These are phyloP conservation scores for Vitis hybrid DNA, from an alignment of 177 flowering plant genomes.

Conservation along the genomic window DNA sequence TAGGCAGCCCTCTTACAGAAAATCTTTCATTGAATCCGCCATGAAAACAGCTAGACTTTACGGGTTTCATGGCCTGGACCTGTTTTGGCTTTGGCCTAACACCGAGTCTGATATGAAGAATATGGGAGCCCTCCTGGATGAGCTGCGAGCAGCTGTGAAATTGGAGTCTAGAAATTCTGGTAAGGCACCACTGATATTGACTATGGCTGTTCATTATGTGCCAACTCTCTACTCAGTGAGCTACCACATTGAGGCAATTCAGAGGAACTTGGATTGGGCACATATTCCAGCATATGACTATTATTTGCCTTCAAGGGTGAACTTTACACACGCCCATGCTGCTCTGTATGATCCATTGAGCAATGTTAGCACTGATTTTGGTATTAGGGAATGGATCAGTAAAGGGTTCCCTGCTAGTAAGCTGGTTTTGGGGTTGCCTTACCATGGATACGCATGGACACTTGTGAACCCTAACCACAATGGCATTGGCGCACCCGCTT, in stretches of 20 bases:
- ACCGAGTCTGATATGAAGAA: conserved; percentile 17
- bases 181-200: conserved; percentile 11
- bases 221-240: background rate
- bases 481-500: conserved; percentile 12
- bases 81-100: conserved; percentile 15
- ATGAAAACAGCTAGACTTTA: conserved; percentile 26
- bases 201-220: conserved; percentile 14
- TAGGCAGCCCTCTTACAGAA: background rate
- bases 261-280: conserved; percentile 24
- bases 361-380: conserved; percentile 19
- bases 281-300: conserved; percentile 23
- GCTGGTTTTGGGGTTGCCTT: conserved; percentile 25
- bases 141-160: conserved; percentile 31
- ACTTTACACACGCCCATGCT: conserved; percentile 20
- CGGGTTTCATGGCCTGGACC: conserved; percentile 41
- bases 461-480: conserved; percentile 14
- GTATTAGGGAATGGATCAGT: conserved; percentile 21
- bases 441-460: conserved; percentile 26
- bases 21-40: conserved; percentile 34
- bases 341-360: conserved; percentile 30
- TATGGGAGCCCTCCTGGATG: conserved; percentile 20
- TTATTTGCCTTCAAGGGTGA: conserved; percentile 11
- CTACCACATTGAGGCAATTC: conserved; percentile 17
- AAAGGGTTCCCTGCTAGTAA: conserved; percentile 23
- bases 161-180: conserved; percentile 16